phyloP scores from a whole-genome alignment of 768 basidiomycete genomes.

The Chalciporus sphaerocephalus region DNA sequence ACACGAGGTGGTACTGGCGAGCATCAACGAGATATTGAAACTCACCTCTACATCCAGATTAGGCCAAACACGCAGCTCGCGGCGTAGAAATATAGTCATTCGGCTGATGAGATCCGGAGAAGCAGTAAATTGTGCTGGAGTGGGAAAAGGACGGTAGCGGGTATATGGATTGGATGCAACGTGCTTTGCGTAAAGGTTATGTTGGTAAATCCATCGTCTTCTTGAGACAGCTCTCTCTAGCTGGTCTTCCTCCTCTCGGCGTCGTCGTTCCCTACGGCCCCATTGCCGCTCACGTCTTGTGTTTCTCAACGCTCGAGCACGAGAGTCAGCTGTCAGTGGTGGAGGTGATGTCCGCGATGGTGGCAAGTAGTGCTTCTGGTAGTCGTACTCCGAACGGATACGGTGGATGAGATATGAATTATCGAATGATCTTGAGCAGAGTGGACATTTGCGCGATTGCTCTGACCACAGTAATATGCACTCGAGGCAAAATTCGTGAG shows the following conservation, averaged over 20 bases:
- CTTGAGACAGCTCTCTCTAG: conserved; percentile 70
- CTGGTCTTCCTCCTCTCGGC: conserved; percentile 58
- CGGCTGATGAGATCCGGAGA: conserved; percentile 72
- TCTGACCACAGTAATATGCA: conserved; percentile 85
- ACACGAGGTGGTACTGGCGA: background rate
- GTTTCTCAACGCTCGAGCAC: conserved; percentile 26
- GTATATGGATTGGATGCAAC: conserved; percentile 85
- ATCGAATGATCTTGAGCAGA: conserved; percentile 65
- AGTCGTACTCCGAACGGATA: conserved; percentile 74
- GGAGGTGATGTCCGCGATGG: conserved; percentile 55
- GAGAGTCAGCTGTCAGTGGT: conserved; percentile 28
- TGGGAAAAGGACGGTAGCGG: conserved; percentile 86
- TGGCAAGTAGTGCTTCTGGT: conserved; percentile 72
- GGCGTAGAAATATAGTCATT: conserved; percentile 74
- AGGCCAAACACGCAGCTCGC: conserved; percentile 85
- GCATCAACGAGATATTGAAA: conserved; percentile 3
- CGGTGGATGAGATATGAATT: conserved; percentile 72
- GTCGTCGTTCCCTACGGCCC: conserved; percentile 49
- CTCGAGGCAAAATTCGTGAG: conserved; percentile 92
- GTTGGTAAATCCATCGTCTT: conserved; percentile 76
- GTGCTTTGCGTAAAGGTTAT: conserved; percentile 87
- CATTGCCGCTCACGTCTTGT: conserved; percentile 46
- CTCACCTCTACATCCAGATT: conserved; percentile 85
- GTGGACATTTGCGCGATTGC: conserved; percentile 74
- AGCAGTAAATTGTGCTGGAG: conserved; percentile 75